phyloP scores from a whole-genome alignment of 2,329 filamentous ascomycete species.

The Trichoderma guizhouense region DNA sequence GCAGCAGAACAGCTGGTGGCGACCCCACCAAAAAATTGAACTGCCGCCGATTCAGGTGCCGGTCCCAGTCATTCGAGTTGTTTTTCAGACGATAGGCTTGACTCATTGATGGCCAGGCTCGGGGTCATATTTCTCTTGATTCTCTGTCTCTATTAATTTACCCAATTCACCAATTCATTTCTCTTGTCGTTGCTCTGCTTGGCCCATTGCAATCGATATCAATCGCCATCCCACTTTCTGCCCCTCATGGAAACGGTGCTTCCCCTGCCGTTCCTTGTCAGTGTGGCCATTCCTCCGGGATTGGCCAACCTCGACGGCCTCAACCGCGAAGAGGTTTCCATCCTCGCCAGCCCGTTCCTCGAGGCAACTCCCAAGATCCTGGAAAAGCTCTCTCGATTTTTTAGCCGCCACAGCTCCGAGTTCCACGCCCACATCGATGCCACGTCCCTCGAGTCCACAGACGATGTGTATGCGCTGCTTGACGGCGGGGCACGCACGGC shows the following conservation, averaged over 20 bases:
- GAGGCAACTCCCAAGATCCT: constrained; percentile 49
- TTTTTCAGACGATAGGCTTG: constrained; percentile 12
- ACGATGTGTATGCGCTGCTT: constrained; percentile 76
- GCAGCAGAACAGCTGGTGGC: background rate
- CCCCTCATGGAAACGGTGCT: constrained; percentile 60
- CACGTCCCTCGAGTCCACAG: constrained; percentile 61
- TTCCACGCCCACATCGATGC: constrained; percentile 73
- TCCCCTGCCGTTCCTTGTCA: constrained; percentile 60
- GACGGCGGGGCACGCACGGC: constrained; percentile 82
- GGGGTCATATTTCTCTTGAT: background rate
- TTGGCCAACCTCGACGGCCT: constrained; percentile 51
- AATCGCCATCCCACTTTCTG: constrained; percentile 2
- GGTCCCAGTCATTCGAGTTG: constrained; percentile 13
- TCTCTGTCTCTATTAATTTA: background rate
- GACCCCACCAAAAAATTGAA: constrained; percentile 22
- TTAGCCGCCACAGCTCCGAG: constrained; percentile 48
- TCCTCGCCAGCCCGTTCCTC: constrained; percentile 58
- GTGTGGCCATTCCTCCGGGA: constrained; percentile 50
- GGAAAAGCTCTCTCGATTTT: constrained; percentile 45
- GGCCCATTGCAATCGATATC: background rate
- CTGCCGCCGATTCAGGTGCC: constrained; percentile 18
- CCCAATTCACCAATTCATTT: background rate
- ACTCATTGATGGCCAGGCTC: constrained; percentile 4
- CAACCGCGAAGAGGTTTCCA: constrained; percentile 53
- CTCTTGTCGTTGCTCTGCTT: background rate